Conservation (phyloP, 257 asterid species). For the Forsythia viridissima region DNA sequence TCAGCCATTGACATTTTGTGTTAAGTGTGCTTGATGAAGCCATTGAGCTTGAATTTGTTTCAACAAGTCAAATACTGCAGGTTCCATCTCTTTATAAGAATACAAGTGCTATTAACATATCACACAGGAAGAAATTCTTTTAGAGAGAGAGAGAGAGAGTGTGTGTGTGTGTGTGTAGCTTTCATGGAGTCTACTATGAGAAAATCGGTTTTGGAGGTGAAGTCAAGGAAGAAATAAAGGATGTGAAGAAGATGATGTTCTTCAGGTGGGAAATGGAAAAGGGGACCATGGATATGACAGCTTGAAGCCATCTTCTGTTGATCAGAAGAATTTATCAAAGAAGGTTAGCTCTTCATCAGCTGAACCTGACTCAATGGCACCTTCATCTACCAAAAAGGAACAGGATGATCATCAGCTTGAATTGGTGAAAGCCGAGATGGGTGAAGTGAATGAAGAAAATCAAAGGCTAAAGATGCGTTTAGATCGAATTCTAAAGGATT, state of each 20-base stretch:
- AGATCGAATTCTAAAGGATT: conserved; percentile 64
- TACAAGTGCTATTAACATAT: conserved; percentile 33
- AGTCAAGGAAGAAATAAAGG: conserved; percentile 45
- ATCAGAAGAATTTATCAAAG: conserved; percentile 29
- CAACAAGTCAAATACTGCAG: conserved; percentile 62
- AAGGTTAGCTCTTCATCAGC: conserved; percentile 31
- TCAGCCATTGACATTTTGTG: conserved; percentile 75
- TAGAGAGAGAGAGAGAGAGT: conserved; percentile 15
- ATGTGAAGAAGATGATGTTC: conserved; percentile 40
- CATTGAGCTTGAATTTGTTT: conserved; percentile 56
- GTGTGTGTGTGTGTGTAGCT: background rate
- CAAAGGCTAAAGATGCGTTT: conserved; percentile 62
- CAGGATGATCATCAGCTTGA: conserved; percentile 51
- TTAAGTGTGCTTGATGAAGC: conserved; percentile 41
- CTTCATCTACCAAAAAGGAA: conserved; percentile 50
- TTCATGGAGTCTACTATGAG: conserved; percentile 49
- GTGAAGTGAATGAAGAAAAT: conserved; percentile 77
- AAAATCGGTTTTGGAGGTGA: conserved; percentile 37
- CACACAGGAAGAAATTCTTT: background rate
- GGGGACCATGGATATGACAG: conserved; percentile 26
- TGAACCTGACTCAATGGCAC: conserved; percentile 37
- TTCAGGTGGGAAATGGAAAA: conserved; percentile 52
- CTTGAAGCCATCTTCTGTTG: conserved; percentile 23
- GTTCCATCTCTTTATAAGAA: conserved; percentile 39
- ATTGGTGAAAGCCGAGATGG: conserved; percentile 72